Conservation (phyloP, 495 filamentous ascomycete species). For the Neurospora sp. region DNA sequence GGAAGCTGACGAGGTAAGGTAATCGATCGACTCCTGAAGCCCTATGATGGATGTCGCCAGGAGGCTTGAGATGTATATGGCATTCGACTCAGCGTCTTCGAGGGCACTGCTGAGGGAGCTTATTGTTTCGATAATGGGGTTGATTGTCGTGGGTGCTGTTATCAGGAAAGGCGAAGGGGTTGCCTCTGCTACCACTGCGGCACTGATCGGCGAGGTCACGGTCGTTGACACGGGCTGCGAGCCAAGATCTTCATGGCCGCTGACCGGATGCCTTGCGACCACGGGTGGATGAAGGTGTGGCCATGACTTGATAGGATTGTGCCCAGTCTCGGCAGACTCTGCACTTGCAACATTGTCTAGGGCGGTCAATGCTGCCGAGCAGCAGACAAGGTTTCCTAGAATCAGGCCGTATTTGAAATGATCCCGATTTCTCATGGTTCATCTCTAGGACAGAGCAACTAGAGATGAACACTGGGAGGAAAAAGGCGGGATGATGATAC, state of each 20-base stretch:
- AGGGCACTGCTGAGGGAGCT: constrained; percentile 13
- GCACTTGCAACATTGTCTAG: background rate
- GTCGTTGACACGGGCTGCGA: background rate
- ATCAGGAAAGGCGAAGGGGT: background rate
- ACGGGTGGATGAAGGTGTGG: background rate
- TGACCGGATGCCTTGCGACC: background rate
- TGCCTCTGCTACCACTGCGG: background rate
- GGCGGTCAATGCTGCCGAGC: background rate
- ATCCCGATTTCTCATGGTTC: background rate
- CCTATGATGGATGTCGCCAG: constrained; percentile 6
- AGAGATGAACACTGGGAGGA: background rate
- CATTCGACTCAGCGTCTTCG: constrained; percentile 2
- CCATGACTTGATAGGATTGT: background rate
- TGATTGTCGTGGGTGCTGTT: background rate
- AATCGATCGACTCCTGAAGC: constrained; percentile 6
- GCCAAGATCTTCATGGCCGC: background rate
- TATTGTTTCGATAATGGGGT: constrained; percentile 3
- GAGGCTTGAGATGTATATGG: constrained; percentile 3
- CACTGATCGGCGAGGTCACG: background rate
- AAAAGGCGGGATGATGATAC: background rate
- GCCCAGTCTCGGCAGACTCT: background rate
- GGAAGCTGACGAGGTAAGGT: constrained; percentile 8
- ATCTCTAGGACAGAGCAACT: background rate
- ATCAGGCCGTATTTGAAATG: background rate
- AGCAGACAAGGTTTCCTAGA: background rate